Evolutionary conservation across 768 basidiomycete species (phyloP), one percentile per base, ranked within the genome.

Genomic region (Serendipita sp.): DNA sequence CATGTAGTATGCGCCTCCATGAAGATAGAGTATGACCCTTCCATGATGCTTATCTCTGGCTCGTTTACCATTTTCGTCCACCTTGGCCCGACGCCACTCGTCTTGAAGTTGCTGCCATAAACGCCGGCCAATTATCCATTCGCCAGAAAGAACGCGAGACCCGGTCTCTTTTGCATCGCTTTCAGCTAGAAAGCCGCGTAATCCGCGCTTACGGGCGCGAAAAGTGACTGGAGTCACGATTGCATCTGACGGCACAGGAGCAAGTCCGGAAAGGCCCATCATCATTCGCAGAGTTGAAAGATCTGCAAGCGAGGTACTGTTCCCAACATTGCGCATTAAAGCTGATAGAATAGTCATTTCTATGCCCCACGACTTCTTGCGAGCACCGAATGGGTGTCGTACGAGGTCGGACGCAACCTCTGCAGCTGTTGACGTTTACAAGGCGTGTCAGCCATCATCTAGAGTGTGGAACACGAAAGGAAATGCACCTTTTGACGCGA

Each of bases 191-290:
- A 98, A 85, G 13, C 95, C 95, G 37, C 84, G 82, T 34, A 96
- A 78, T 5, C 79, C 75, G 3, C 88, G 84, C 67, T 76, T 80
- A 63, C 80, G 83, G 47, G 97, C 93, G 45, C 77, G 79, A 72
- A 97, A 99, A 0, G 91, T 90, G 51, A 99, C 89, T 11, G 95
- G 93, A 1, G 96, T 97, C 38, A 96, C 88, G 60, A 97, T 78
- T 3, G 94, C 94, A 73, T 96, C 93, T 0, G 89, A 88, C 7
- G 93, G 89, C 0, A 94, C 79, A 1, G 95, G 94, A 2, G 88
- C 83, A 56, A 92, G 78, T 8, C 89, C 87, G 54, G 84, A 83
- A 45, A 97, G 75, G 66, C 86, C 81, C 81, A 96, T 89, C 60
- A 90, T 71, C 68, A 78, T 75, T 10, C 86, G 79, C 54, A 84